Evolutionary conservation across 2,329 filamentous ascomycete species (phyloP), one percentile per base, ranked within the genome.

Genomic region (Paramyrothecium roridum): DNA sequence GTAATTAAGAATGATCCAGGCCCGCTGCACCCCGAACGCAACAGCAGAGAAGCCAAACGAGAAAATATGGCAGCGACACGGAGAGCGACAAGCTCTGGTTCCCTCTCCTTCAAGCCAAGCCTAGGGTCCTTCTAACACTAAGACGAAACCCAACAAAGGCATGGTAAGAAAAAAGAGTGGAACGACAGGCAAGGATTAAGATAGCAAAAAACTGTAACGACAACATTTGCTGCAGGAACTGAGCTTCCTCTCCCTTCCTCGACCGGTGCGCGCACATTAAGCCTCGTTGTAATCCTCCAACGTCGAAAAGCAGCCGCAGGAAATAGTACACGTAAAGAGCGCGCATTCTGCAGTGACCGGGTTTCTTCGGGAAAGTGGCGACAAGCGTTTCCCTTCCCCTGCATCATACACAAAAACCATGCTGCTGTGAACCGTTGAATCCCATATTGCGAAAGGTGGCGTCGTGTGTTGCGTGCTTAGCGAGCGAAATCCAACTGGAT

Each of bases 401-500:
- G 26, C 10, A 30, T 10, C 26, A 30, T 4, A 30, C 26, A 30
- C 26, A 30, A 10, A 30, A 30, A 30, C 26, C 26, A 30, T 43
- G 37, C 37, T 13, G 13, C 47, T 8, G 23, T 34, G 19, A 53
- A 53, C 26, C 53, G 47, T 55, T 58, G 60, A 59, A 59, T 63
- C 58, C 57, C 57, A 58, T 56, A 40, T 56, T 49, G 53, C 51
- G 48, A 53, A n/a, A 52, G 48, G 50, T 52, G 48, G 52, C 59
- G 55, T 55, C 57, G 58, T 59, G 56, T 37, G 60, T 52, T 48
- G 54, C 56, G 57, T 54, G 52, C 55, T 55, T 60, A 58, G 60
- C 63, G 56, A 63, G 63, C 60, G 62, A 64, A 62, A 70, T 69
- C 66, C 65, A 68, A 69, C 56, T 61, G 60, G 63, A 67, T 63